phyloP scores from a whole-genome alignment of 768 basidiomycete species.

The Phaeolepiota aurea region DNA sequence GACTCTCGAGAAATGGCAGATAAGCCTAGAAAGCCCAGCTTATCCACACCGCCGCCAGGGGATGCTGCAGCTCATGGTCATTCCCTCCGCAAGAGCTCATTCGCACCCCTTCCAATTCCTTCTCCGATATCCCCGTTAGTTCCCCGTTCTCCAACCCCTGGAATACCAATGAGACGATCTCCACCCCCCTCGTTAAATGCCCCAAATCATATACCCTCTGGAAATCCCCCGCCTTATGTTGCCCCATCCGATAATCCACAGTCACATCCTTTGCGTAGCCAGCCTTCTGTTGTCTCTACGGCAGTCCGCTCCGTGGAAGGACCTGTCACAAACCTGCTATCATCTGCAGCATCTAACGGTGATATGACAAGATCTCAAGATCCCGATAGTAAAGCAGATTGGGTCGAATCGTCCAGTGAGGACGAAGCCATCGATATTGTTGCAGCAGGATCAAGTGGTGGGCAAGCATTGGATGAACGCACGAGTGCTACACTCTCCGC shows the following conservation, averaged over 20 bases:
- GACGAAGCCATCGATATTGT: conserved; percentile 82
- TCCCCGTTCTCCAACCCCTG: conserved; percentile 34
- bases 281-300: conserved; percentile 32
- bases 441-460: conserved; percentile 75
- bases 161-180: conserved; percentile 22
- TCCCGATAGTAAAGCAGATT: conserved; percentile 48
- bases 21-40: conserved; percentile 37
- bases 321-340: conserved; percentile 56
- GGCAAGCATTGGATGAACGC: conserved; percentile 75
- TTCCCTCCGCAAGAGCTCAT: conserved; percentile 33
- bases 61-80: conserved; percentile 18
- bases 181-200: conserved; percentile 20
- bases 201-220: conserved; percentile 26
- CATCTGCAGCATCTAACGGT: conserved; percentile 28
- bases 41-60: conserved; percentile 39
- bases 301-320: conserved; percentile 39
- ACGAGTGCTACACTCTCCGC: conserved; percentile 52
- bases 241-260: conserved; percentile 22
- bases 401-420: conserved; percentile 69
- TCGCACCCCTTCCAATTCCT: conserved; percentile 19
- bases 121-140: conserved; percentile 26
- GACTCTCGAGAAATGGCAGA: conserved; percentile 35
- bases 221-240: conserved; percentile 63
- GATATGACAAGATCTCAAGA: conserved; percentile 24
- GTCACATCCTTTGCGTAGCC: conserved; percentile 25